Conservation (phyloP, 192 early-diverging fungal species). For the Gamsiella multidivaricata region DNA sequence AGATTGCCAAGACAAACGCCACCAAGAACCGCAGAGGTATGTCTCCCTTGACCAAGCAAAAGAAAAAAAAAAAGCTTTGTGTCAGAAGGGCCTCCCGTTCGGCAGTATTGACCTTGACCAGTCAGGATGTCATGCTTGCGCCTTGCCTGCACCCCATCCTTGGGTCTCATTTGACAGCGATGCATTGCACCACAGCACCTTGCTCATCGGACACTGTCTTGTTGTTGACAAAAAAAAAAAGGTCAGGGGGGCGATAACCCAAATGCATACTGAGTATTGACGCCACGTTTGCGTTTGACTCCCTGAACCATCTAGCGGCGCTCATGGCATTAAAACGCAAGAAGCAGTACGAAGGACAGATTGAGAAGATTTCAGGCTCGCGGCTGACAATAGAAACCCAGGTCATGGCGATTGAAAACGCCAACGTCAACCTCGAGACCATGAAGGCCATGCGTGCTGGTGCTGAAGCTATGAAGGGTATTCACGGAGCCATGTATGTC, state of each 20-base stretch:
- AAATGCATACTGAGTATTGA: background rate
- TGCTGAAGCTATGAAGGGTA: slow-evolving; percentile 92
- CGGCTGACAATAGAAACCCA: slow-evolving; percentile 94
- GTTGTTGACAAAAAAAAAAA: background rate
- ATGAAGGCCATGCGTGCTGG: slow-evolving; percentile 95
- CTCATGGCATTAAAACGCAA: slow-evolving; percentile 96
- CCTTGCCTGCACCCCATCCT: background rate
- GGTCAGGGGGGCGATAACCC: background rate
- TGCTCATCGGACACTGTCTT: background rate
- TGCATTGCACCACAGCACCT: too few species aligned
- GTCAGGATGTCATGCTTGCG: too few species aligned
- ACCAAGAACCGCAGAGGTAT: slow-evolving; percentile 93
- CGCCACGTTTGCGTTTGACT: slow-evolving; percentile 5
- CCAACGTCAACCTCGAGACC: slow-evolving; percentile 94
- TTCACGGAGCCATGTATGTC: slow-evolving; percentile 87
- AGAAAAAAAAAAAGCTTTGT: background rate
- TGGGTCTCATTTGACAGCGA: background rate
- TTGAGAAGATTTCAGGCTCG: slow-evolving; percentile 89
- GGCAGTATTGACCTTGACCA: too few species aligned
- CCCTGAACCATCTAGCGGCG: slow-evolving; percentile 64
- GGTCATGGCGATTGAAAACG: slow-evolving; percentile 94
- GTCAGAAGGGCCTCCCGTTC: too few species aligned
- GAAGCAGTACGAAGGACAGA: slow-evolving; percentile 83
- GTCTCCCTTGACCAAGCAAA: background rate
- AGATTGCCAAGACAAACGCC: slow-evolving; percentile 88